Base-by-base conservation (phyloP, 1,139 yeast species). In the Trichomonascaceae sp. region DNA sequence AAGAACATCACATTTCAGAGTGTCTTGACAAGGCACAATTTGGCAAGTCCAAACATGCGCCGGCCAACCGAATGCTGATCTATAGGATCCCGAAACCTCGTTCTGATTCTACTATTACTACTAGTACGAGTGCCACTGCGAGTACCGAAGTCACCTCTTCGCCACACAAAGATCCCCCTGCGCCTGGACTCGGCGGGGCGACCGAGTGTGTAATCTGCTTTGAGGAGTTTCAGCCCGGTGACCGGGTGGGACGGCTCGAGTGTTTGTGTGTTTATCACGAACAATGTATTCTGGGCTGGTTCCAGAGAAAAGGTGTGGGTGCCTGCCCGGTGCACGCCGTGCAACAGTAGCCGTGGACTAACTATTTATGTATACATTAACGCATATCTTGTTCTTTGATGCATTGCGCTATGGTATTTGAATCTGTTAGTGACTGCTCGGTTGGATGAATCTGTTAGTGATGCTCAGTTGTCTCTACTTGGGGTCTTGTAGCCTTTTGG, bases 141-240 rank as follows among this genome's bases (percentile, higher is more conserved):
- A 9, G 28, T 28, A 9, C 14, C 31, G n/a, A n/a, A n/a, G n/a
- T n/a, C n/a, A n/a, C n/a, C n/a, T n/a, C n/a, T n/a, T n/a, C n/a
- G n/a, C n/a, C n/a, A n/a, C n/a, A n/a, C n/a, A n/a, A n/a, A n/a
- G n/a, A n/a, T n/a, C n/a, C n/a, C n/a, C n/a, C n/a, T n/a, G n/a
- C n/a, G n/a, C n/a, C n/a, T n/a, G n/a, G n/a, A n/a, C n/a, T n/a
- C n/a, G n/a, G n/a, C n/a, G n/a, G n/a, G n/a, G n/a, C n/a, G n/a
- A n/a, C n/a, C n/a, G 98, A 89, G 52, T 89, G 99, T 56, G 89
- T 85, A 6, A 87, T 89, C 28, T 89, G 99, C 53, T 71, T 87
- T 44, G 98, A 89, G 51, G 93, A 81, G 23, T 71, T 87, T 52
- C 61, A 61, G 34, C 82, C 85, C 0, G 95, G 94, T 3, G 92